These are phyloP conservation scores for Inga laurina DNA, from an alignment of 306 rosid genomes.

Conservation along the genomic window DNA sequence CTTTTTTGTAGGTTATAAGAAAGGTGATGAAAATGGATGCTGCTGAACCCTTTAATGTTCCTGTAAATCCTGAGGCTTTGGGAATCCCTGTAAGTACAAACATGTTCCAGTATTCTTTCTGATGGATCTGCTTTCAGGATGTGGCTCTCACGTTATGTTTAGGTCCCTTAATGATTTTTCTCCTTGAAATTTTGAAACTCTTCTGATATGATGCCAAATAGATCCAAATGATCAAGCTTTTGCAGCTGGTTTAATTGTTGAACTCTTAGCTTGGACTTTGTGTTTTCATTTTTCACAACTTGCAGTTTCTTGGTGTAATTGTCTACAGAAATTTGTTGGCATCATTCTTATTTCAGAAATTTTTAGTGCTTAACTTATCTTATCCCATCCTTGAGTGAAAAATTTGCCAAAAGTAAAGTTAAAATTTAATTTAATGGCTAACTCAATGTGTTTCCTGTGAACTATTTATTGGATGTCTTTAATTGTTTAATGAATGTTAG, in stretches of 20 bases:
- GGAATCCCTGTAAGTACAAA: slow-evolving; percentile 88
- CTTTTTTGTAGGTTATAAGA: slow-evolving; percentile 64
- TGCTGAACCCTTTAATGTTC: slow-evolving; percentile 93
- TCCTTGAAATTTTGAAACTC: neutral
- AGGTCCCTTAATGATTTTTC: neutral
- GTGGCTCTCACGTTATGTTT: slow-evolving; percentile 13
- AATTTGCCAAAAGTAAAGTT: neutral
- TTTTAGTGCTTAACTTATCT: slow-evolving; percentile 18
- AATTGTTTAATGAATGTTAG: slow-evolving; percentile 3
- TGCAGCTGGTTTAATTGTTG: neutral
- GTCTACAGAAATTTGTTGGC: neutral
- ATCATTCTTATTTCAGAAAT: neutral
- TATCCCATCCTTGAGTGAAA: neutral
- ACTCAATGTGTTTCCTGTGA: neutral
- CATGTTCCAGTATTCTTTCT: neutral
- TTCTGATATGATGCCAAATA: neutral
- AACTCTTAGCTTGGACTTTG: neutral
- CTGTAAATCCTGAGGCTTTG: slow-evolving; percentile 89
- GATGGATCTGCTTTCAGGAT: slow-evolving; percentile 9
- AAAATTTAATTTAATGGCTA: neutral
- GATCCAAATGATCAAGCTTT: neutral
- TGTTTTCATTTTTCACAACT: slow-evolving; percentile 4
- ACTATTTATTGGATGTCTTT: slow-evolving; percentile 8
- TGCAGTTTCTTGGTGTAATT: neutral
- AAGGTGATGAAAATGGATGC: slow-evolving; percentile 99